These are phyloP conservation scores for Saitozyma sp. DNA, from an alignment of 768 basidiomycete species.

Conservation along the genomic window DNA sequence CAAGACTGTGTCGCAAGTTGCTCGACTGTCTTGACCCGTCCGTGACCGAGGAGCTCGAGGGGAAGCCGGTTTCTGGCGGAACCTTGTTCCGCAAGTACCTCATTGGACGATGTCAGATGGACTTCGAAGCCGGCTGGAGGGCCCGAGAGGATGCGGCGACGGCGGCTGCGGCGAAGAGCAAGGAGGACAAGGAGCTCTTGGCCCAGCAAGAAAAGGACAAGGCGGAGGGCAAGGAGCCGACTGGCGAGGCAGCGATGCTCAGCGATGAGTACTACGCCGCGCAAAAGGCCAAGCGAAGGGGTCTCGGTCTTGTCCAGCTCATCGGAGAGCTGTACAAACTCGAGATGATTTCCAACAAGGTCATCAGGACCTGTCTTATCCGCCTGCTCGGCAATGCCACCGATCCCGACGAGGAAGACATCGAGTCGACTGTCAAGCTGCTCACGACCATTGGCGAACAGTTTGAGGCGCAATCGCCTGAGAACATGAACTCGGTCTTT, in stretches of 20 bases:
- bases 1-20: slow-evolving; percentile 89
- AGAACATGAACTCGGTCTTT: slow-evolving; percentile 92
- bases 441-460: slow-evolving; percentile 80
- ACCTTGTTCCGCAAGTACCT: slow-evolving; percentile 96
- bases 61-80: slow-evolving; percentile 87
- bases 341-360: slow-evolving; percentile 95
- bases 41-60: slow-evolving; percentile 86
- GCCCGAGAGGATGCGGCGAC: slow-evolving; percentile 81
- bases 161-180: slow-evolving; percentile 79
- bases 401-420: slow-evolving; percentile 95
- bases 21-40: slow-evolving; percentile 87
- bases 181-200: slow-evolving; percentile 70
- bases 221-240: slow-evolving; percentile 55
- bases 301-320: slow-evolving; percentile 94
- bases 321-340: slow-evolving; percentile 98
- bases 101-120: slow-evolving; percentile 93
- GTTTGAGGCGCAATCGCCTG: slow-evolving; percentile 79
- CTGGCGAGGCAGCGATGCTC: slow-evolving; percentile 71
- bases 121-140: slow-evolving; percentile 95
- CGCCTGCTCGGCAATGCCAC: slow-evolving; percentile 90
- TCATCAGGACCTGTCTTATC: slow-evolving; percentile 98
- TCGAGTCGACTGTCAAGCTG: slow-evolving; percentile 92
- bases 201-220: slow-evolving; percentile 57
- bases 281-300: slow-evolving; percentile 94
- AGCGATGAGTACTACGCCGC: slow-evolving; percentile 95